phyloP scores from a whole-genome alignment of 805 yeast genomes.

The Starmerella geochares region DNA sequence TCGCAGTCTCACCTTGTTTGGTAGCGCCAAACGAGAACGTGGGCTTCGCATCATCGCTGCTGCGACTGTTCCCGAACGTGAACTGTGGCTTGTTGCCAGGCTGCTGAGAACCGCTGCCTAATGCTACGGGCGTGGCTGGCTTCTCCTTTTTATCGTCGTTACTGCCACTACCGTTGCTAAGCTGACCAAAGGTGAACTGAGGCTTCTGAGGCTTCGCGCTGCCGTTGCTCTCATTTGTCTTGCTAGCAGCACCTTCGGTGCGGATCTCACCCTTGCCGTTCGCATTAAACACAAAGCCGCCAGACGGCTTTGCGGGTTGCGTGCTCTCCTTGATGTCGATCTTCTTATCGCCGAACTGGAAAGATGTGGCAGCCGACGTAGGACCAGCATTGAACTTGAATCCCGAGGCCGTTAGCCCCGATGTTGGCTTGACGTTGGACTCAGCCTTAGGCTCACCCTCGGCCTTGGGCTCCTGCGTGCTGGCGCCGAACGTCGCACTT shows the following conservation, averaged over 20 bases:
- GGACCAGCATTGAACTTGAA: conserved; percentile 20
- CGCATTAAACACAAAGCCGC: conserved; percentile 22
- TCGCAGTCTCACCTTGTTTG: neutral
- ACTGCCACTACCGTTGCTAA: neutral
- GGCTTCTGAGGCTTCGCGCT: no score
- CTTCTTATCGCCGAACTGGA: conserved; percentile 23
- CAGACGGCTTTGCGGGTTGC: conserved; percentile 11
- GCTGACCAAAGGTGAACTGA: neutral
- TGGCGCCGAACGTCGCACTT: neutral
- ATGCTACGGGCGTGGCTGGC: conserved; percentile 12
- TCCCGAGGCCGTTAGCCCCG: conserved; percentile 20
- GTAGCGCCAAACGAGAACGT: conserved; percentile 30
- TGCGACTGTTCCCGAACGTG: conserved; percentile 13
- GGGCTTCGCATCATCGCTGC: conserved; percentile 20
- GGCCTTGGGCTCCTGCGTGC: neutral
- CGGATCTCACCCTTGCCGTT: conserved; percentile 17
- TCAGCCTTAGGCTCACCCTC: neutral
- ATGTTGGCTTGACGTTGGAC: neutral
- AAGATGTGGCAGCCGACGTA: conserved; percentile 10
- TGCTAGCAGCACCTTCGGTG: no score
- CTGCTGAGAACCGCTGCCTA: conserved; percentile 4
- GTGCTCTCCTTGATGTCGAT: conserved; percentile 12
- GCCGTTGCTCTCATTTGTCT: no score
- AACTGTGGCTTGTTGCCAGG: conserved; percentile 20
- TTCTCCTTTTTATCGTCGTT: conserved; percentile 16